phyloP scores from a whole-genome alignment of 331 rosid genomes.

The Pyrus hybrid region DNA sequence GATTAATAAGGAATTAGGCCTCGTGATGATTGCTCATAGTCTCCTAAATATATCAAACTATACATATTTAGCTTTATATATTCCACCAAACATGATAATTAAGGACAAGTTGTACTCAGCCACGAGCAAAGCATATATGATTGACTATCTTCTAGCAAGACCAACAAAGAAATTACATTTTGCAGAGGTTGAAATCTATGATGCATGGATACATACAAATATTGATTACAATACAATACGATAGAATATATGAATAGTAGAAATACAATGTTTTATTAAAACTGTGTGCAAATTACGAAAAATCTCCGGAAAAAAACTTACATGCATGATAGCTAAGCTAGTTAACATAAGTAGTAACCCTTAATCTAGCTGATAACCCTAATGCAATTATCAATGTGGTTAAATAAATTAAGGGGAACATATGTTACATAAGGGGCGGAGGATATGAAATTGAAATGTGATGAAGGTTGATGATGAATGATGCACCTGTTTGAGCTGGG shows the following conservation, averaged over 20 bases:
- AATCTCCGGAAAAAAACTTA: no score
- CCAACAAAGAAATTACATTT: neutral
- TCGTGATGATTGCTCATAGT: no score
- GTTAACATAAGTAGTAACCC: neutral
- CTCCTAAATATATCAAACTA: neutral
- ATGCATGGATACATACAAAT: no score
- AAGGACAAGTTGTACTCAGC: neutral
- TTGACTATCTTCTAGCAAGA: neutral
- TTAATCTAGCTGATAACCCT: neutral
- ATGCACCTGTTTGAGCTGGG: conserved; percentile 57
- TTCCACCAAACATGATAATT: conserved; percentile 7
- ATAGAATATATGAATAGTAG: no score
- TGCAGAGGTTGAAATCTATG: no score
- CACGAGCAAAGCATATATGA: conserved; percentile 1
- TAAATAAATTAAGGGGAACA: neutral
- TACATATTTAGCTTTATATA: neutral
- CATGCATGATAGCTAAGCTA: neutral
- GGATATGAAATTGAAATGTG: neutral
- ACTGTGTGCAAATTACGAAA: neutral
- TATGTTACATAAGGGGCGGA: neutral
- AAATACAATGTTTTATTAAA: no score
- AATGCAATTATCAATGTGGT: neutral
- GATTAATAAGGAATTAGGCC: neutral
- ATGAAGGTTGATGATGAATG: neutral
- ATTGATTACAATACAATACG: no score